phyloP scores from a whole-genome alignment of 225 moss, liverwort and hornwort species.

The Takakia lepidozioides region DNA sequence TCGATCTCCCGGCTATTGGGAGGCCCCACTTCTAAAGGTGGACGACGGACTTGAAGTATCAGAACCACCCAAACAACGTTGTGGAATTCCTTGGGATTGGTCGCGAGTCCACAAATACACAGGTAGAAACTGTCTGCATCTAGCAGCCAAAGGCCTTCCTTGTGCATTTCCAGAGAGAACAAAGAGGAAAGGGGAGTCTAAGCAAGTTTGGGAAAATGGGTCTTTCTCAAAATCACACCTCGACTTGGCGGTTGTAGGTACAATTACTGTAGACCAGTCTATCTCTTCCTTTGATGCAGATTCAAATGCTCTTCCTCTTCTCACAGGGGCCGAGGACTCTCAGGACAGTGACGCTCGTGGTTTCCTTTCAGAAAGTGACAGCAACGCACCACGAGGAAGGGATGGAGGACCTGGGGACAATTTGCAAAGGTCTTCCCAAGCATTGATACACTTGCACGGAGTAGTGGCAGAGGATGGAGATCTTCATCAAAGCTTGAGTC shows the following conservation, averaged over 20 bases:
- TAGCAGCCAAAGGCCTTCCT: slow-evolving; percentile 18
- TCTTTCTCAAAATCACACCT: too few relatives aligned
- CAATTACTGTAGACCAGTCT: slow-evolving; percentile 8
- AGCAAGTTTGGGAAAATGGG: too few relatives aligned
- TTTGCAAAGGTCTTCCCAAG: too few relatives aligned
- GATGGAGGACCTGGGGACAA: too few relatives aligned
- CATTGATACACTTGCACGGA: too few relatives aligned
- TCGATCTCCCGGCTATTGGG: not conserved
- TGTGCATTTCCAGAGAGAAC: slow-evolving; percentile 29
- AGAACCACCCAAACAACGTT: slow-evolving; percentile 58
- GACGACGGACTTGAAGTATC: slow-evolving; percentile 81
- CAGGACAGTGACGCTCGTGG: slow-evolving; percentile 30
- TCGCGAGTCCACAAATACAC: too few relatives aligned
- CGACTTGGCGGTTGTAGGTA: too few relatives aligned
- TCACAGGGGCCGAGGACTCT: slow-evolving; percentile 26
- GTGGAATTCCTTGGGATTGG: slow-evolving; percentile 1
- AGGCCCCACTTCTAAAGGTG: slow-evolving; percentile 10
- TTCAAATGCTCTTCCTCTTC: slow-evolving; percentile 26
- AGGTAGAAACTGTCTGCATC: too few relatives aligned
- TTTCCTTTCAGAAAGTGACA: too few relatives aligned
- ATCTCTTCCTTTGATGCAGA: slow-evolving; percentile 38
- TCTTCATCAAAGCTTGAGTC: slow-evolving; percentile 45
- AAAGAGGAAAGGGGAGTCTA: slow-evolving; percentile 12
- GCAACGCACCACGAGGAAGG: too few relatives aligned
- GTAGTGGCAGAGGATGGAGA: slow-evolving; percentile 5